These are phyloP conservation scores for Begonia fuchsioides DNA, from an alignment of 306 rosid genomes.

Conservation along the genomic window DNA sequence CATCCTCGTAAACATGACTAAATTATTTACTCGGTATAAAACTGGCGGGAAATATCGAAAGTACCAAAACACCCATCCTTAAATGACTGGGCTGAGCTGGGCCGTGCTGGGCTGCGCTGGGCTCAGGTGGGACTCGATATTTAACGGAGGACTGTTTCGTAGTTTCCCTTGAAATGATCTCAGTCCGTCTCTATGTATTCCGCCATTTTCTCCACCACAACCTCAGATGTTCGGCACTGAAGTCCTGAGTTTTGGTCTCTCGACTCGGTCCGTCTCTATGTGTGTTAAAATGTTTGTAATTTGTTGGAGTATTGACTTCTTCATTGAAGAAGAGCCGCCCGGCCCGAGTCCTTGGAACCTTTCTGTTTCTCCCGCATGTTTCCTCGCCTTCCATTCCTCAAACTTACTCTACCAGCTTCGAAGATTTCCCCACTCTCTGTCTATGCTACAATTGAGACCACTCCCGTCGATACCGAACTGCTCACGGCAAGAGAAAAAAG, in stretches of 20 bases:
- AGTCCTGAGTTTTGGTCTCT: constrained; percentile 24
- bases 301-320: no score
- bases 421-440: constrained; percentile 16
- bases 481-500: constrained; percentile 57
- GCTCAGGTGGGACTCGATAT: no score
- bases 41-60: no score
- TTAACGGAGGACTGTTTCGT: no score
- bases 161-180: no score
- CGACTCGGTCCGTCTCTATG: constrained; percentile 27
- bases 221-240: constrained; percentile 59
- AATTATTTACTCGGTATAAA: no score
- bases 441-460: constrained; percentile 34
- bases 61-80: no score
- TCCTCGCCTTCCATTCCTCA: constrained; percentile 12
- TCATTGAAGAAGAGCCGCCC: neutral
- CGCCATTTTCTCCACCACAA: constrained; percentile 45
- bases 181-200: constrained; percentile 54
- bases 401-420: constrained; percentile 10
- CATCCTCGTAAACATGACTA: no score
- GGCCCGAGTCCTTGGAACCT: constrained; percentile 45
- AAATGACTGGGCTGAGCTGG: no score
- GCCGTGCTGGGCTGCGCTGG: no score
- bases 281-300: no score
- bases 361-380: constrained; percentile 12
- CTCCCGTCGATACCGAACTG: constrained; percentile 10